phyloP scores from a whole-genome alignment of 2,329 filamentous ascomycete genomes.

The Colletotrichum karsti region DNA sequence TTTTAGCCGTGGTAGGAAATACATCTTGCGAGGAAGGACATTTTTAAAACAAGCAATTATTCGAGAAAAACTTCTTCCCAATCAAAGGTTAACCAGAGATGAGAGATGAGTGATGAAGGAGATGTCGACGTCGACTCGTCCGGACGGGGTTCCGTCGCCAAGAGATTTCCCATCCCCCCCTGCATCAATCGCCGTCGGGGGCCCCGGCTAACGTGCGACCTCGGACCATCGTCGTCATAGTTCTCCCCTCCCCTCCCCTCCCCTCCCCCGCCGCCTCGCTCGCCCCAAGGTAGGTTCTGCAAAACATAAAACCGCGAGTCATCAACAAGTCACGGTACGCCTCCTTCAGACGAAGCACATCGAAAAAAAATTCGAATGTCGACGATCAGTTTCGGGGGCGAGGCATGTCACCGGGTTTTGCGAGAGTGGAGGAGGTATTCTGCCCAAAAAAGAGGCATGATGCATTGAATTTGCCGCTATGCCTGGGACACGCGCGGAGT shows the following conservation, averaged over 20 bases:
- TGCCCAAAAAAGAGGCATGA: background rate
- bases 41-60: background rate
- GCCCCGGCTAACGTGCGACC: background rate
- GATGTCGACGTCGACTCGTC: background rate
- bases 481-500: slow-evolving; percentile 24
- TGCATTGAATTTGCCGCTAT: slow-evolving; percentile 12
- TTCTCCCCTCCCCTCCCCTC: background rate
- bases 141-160: background rate
- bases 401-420: too few relatives aligned
- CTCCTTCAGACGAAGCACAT: too few relatives aligned
- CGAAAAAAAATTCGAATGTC: too few relatives aligned
- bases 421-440: too few relatives aligned
- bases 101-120: background rate
- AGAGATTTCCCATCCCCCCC: background rate
- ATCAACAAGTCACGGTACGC: background rate
- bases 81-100: too few relatives aligned
- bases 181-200: background rate
- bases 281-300: too few relatives aligned
- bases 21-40: background rate
- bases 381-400: too few relatives aligned
- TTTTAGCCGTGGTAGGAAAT: background rate
- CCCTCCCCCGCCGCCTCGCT: too few relatives aligned
- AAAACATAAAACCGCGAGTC: background rate
- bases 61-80: too few relatives aligned
- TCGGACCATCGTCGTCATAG: background rate